Evolutionary conservation across 2,329 filamentous ascomycete genomes (phyloP), one percentile per base, ranked within the genome.

Genomic region (Diaporthe sp.): DNA sequence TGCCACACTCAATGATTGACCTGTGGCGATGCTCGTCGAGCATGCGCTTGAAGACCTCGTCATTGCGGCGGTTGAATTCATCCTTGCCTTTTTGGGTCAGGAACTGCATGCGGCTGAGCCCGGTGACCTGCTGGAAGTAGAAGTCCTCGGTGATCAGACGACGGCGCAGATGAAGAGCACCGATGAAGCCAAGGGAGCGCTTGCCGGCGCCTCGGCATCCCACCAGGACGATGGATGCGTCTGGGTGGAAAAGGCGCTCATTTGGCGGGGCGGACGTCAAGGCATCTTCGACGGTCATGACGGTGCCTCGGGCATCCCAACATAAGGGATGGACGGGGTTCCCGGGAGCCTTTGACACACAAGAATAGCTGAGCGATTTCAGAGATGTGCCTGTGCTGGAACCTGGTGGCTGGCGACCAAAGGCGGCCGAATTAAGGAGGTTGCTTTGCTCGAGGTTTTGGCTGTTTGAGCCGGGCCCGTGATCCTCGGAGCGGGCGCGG

Each of bases 131-230:
- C 68, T 92, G 87, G 77, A 95, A 95, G 74, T 89, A 89, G 75
- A 89, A 87, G 78, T 94, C 92, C 73, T 92, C 89, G 58, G 93
- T 93, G 65, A 94, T 87, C 7, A 94, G 86, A 58, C 92, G 90
- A 66, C 92, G 87, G 39, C 90, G 89, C 70, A 93, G 89, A 76
- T 92, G 90, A 63, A 91, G 91, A 1, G 93, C 92, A 19, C 92
- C 91, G 75, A 95, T 93, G 75, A 95, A 91, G 12, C 92, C 93
- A 35, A 95, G 84, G 25, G 92, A 93, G 51, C 92, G 91, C 81
- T 94, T 94, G 12, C 93, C 93, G 9, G 92, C 91, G 25, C 93
- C 93, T 44, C 91, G 90, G 75, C 93, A 91, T 32, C 93, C 93
- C 35, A 94, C 88, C 56, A 95, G 85, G 30, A 94, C 90, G 71